Evolutionary conservation across 805 yeast species (phyloP).

Genomic region (Ogataea zsoltii): DNA sequence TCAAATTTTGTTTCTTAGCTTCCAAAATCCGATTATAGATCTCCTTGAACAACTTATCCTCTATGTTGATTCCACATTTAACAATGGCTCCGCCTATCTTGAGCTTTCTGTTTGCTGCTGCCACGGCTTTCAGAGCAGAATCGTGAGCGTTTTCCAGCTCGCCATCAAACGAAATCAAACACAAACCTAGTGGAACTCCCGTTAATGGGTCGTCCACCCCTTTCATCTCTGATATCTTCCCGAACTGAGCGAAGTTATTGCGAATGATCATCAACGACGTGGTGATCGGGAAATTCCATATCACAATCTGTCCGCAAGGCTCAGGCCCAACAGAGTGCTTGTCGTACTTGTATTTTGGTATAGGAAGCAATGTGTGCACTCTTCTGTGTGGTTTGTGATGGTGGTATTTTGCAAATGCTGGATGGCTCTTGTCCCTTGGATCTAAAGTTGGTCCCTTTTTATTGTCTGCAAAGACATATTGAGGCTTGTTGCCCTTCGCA

Average conservation of each 20-base stretch:
- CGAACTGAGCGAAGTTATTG: conserved; percentile 62
- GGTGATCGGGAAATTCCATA: conserved; percentile 63
- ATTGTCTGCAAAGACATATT: conserved; percentile 37
- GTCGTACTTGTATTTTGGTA: conserved; percentile 53
- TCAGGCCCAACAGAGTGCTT: conserved; percentile 72
- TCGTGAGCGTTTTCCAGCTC: conserved; percentile 47
- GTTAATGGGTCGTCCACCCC: conserved; percentile 68
- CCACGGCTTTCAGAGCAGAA: conserved; percentile 47
- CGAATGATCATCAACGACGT: conserved; percentile 46
- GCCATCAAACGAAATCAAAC: conserved; percentile 62
- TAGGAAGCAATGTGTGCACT: conserved; percentile 7
- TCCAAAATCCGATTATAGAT: conserved; percentile 32
- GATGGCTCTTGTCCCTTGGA: conserved; percentile 21
- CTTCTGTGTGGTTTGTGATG: conserved; percentile 13
- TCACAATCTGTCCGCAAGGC: conserved; percentile 68
- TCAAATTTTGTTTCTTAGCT: conserved; percentile 41
- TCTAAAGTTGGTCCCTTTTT: conserved; percentile 31
- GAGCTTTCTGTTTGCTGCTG: conserved; percentile 40
- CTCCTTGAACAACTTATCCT: conserved; percentile 38
- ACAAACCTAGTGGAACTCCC: conserved; percentile 78
- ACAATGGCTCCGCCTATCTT: conserved; percentile 55
- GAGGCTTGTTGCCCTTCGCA: conserved; percentile 31
- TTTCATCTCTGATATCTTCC: conserved; percentile 59
- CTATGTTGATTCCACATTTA: conserved; percentile 52
- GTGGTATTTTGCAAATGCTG: conserved; percentile 11